These are phyloP conservation scores for Phytophthora pluvialis DNA, from an alignment of 352 stramenopile species.

Conservation along the genomic window DNA sequence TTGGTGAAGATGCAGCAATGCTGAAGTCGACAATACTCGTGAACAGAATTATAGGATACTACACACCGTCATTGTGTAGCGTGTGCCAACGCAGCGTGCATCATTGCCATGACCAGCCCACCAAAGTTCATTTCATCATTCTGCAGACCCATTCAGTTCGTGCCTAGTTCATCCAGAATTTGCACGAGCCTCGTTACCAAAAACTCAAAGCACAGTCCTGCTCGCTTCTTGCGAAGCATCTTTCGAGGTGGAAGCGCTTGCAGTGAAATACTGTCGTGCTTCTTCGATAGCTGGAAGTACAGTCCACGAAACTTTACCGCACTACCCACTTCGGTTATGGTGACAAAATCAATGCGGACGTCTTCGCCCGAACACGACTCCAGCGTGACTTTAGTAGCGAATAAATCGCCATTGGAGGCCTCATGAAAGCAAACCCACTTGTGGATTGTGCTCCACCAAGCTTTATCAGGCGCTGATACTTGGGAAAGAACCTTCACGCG, in stretches of 20 bases:
- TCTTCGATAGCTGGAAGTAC: neutral
- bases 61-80: no score
- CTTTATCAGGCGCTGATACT: neutral
- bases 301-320: neutral
- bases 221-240: neutral
- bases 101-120: no score
- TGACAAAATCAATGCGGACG: neutral
- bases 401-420: neutral
- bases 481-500: neutral
- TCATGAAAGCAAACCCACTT: neutral
- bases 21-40: no score
- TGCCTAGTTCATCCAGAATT: neutral
- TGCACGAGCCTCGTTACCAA: constrained; percentile 2
- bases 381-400: constrained; percentile 1
- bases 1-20: no score
- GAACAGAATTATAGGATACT: no score
- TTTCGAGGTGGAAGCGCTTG: neutral
- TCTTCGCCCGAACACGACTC: neutral
- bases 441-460: constrained; percentile 3
- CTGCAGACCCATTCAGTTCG: neutral
- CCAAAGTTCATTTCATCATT: neutral
- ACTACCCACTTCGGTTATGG: neutral
- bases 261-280: neutral
- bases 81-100: no score
- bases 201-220: neutral